Evolutionary conservation across 2,329 filamentous ascomycete genomes (phyloP).

Genomic region (Xylariaceae sp.): DNA sequence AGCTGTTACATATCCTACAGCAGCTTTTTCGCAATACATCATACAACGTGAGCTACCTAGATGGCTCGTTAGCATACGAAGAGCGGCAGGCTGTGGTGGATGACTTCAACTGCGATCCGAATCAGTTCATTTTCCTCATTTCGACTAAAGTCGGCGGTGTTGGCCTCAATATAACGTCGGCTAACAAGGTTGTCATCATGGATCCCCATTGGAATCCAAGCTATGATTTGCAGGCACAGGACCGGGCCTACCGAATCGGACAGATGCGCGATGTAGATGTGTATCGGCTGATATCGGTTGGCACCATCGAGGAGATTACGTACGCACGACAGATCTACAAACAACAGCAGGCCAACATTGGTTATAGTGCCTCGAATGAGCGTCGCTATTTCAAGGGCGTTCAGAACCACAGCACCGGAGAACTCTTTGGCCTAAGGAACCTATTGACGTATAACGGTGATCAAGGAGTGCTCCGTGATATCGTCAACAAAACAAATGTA

Average conservation of each 20-base stretch:
- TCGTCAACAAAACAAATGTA: conserved; percentile 97
- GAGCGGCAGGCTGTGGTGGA: conserved; percentile 80
- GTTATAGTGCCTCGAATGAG: conserved; percentile 88
- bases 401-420: conserved; percentile 83
- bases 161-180: conserved; percentile 92
- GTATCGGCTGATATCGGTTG: conserved; percentile 83
- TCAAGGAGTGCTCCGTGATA: conserved; percentile 81
- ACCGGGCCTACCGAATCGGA: conserved; percentile 92
- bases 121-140: conserved; percentile 92
- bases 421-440: conserved; percentile 88
- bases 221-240: conserved; percentile 92
- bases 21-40: conserved; percentile 82
- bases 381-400: conserved; percentile 94
- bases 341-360: conserved; percentile 97
- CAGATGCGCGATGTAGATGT: conserved; percentile 92
- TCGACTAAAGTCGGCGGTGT: conserved; percentile 91
- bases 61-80: conserved; percentile 78
- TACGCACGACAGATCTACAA: conserved; percentile 98
- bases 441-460: conserved; percentile 78
- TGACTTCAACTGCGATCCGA: conserved; percentile 83
- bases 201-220: conserved; percentile 98
- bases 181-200: conserved; percentile 96
- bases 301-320: conserved; percentile 94
- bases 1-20: conserved; percentile 77
- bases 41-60: conserved; percentile 88